These are phyloP conservation scores for Ceratobasidium sp. DNA, from an alignment of 1,284 basidiomycete species.

Conservation along the genomic window DNA sequence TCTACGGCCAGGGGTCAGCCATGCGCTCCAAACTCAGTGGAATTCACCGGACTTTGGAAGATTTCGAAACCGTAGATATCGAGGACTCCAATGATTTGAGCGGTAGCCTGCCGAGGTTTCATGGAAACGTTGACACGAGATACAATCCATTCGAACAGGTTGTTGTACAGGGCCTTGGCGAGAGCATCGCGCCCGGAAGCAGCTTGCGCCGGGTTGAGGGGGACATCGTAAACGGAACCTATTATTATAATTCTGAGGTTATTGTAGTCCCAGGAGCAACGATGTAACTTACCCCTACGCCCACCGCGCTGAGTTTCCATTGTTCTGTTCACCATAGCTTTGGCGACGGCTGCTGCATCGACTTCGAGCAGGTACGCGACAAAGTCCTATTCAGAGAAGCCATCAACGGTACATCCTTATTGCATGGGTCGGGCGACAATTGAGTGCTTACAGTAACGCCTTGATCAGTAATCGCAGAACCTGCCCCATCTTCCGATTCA, in stretches of 20 bases:
- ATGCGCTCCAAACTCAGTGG: conserved; percentile 45
- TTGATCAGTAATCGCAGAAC: conserved; percentile 75
- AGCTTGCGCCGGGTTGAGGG: conserved; percentile 93
- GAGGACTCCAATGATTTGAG: conserved; percentile 95
- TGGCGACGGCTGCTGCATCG: conserved; percentile 79
- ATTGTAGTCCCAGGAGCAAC: background rate
- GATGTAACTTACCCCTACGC: conserved; percentile 65
- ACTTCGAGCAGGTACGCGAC: conserved; percentile 94
- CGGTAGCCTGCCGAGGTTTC: conserved; percentile 77
- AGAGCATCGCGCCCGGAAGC: conserved; percentile 88
- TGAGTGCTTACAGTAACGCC: conserved; percentile 64
- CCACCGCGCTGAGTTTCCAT: conserved; percentile 95
- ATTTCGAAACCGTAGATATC: conserved; percentile 99
- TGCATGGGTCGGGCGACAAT: background rate
- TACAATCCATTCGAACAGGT: conserved; percentile 99
- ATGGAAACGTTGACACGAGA: conserved; percentile 95
- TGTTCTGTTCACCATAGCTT: conserved; percentile 83
- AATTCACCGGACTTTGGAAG: conserved; percentile 68
- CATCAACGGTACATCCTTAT: background rate
- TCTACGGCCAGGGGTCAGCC: conserved; percentile 58
- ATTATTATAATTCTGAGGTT: background rate
- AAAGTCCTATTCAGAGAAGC: conserved; percentile 65
- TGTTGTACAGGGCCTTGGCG: conserved; percentile 97
- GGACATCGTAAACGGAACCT: conserved; percentile 93
- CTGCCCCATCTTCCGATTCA: conserved; percentile 89